phyloP scores from a whole-genome alignment of 2,329 filamentous ascomycete genomes.

The Fusarium lyarnte region DNA sequence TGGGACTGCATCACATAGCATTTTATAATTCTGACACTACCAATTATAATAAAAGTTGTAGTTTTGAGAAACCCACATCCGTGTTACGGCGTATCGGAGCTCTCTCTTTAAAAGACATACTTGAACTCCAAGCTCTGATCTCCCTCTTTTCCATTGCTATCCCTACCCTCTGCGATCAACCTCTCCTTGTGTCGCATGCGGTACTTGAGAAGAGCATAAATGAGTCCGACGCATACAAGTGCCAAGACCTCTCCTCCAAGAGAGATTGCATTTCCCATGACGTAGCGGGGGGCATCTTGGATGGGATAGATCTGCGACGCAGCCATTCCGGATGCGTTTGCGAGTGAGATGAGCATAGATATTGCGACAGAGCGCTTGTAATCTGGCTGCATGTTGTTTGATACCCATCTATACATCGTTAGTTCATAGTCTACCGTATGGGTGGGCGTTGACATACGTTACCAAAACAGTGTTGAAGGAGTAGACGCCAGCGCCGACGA shows the following conservation, averaged over 20 bases:
- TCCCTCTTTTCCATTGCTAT: constrained; percentile 30
- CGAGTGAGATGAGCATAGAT: constrained; percentile 57
- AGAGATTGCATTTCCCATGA: constrained; percentile 45
- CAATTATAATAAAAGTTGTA: too few relatives aligned
- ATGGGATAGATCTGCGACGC: constrained; percentile 56
- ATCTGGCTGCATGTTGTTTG: constrained; percentile 58
- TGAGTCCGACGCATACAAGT: constrained; percentile 36
- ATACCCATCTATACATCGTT: constrained; percentile 56
- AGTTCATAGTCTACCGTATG: neutral
- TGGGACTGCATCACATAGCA: too few relatives aligned
- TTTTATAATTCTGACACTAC: too few relatives aligned
- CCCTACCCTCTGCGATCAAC: constrained; percentile 35
- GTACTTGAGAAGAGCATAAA: constrained; percentile 42
- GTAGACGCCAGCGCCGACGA: constrained; percentile 29
- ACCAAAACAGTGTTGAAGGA: constrained; percentile 25
- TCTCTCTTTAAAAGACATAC: constrained; percentile 41
- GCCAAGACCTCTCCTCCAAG: constrained; percentile 43
- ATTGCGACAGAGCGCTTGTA: constrained; percentile 59
- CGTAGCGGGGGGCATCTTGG: constrained; percentile 38
- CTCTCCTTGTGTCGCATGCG: constrained; percentile 43
- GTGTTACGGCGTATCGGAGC: fast-evolving
- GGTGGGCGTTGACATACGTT: constrained; percentile 9
- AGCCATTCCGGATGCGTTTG: constrained; percentile 59
- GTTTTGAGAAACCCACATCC: too few relatives aligned
- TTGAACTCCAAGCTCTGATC: constrained; percentile 27